phyloP scores from a whole-genome alignment of 805 yeast genomes.

The Hanseniaspora nectarophila region DNA sequence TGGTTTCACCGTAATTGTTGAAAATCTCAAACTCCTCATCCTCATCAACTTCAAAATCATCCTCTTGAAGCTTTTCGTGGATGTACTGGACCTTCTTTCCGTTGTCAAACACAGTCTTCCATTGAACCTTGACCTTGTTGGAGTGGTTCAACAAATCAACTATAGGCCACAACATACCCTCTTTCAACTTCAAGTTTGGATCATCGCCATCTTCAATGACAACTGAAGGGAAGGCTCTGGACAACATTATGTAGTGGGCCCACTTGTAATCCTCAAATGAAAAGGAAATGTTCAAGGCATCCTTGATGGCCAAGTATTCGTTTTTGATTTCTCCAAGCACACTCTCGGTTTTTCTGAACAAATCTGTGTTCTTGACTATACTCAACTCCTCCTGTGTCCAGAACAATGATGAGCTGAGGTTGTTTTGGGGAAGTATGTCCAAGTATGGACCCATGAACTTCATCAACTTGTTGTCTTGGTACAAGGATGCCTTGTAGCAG shows the following conservation, averaged over 20 bases:
- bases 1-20: constrained; percentile 71
- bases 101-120: constrained; percentile 33
- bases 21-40: constrained; percentile 38
- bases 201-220: constrained; percentile 32
- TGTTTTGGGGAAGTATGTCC: constrained; percentile 34
- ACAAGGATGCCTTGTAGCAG: constrained; percentile 28
- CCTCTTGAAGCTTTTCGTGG: constrained; percentile 22
- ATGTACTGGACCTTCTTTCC: constrained; percentile 33
- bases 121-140: constrained; percentile 47
- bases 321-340: constrained; percentile 33
- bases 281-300: background rate
- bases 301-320: background rate
- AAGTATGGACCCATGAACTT: constrained; percentile 36
- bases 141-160: constrained; percentile 71
- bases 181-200: constrained; percentile 31
- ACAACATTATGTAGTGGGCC: constrained; percentile 57
- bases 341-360: constrained; percentile 43
- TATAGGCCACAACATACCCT: constrained; percentile 64
- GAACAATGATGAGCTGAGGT: constrained; percentile 50
- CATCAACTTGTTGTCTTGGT: constrained; percentile 23
- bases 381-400: constrained; percentile 47
- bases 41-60: constrained; percentile 15
- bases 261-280: constrained; percentile 49
- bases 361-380: constrained; percentile 55
- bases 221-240: constrained; percentile 72